These are phyloP conservation scores for Tuber magnatum DNA, from an alignment of 495 filamentous ascomycete genomes.

Conservation along the genomic window DNA sequence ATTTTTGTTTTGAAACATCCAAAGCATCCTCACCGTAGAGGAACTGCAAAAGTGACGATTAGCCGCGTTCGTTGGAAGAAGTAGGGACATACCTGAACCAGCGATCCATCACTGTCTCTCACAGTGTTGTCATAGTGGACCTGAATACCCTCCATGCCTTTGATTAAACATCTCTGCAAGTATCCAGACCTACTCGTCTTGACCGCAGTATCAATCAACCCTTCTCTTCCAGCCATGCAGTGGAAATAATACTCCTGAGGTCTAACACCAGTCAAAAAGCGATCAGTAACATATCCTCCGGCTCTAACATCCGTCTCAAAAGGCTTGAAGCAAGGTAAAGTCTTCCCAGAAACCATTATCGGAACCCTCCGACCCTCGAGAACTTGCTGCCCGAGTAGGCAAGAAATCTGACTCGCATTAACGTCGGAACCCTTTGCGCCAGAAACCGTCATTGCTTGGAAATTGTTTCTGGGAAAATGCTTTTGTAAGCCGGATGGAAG, in stretches of 20 bases:
- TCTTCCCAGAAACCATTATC: conserved; percentile 96
- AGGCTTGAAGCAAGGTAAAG: conserved; percentile 85
- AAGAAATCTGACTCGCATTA: conserved; percentile 96
- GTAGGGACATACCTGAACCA: conserved; percentile 56
- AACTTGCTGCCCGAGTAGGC: conserved; percentile 94
- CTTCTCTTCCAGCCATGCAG: conserved; percentile 98
- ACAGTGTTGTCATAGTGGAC: conserved; percentile 92
- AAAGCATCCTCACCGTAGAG: conserved; percentile 94
- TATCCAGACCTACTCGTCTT: conserved; percentile 97
- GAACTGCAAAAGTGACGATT: conserved; percentile 48
- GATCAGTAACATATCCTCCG: conserved; percentile 87
- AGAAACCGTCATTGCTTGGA: conserved; percentile 97
- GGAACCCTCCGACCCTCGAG: conserved; percentile 92
- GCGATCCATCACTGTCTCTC: conserved; percentile 81
- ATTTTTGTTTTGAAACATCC: conserved; percentile 88
- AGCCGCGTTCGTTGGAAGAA: background rate
- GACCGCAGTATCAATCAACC: conserved; percentile 97
- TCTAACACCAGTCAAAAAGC: conserved; percentile 95
- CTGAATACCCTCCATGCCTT: conserved; percentile 93
- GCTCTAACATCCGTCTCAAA: conserved; percentile 84
- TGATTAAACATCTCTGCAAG: conserved; percentile 93
- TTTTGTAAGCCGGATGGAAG: conserved; percentile 78
- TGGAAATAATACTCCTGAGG: conserved; percentile 99
- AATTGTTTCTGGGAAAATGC: conserved; percentile 91
- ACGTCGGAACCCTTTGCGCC: conserved; percentile 90